A percentile compares a stretch with the other conserved stretches of the same genome.
Evolutionary conservation across 2,329 filamentous ascomycete genomes (phyloP).

Genomic region (Pseudogymnoascus sp.): DNA sequence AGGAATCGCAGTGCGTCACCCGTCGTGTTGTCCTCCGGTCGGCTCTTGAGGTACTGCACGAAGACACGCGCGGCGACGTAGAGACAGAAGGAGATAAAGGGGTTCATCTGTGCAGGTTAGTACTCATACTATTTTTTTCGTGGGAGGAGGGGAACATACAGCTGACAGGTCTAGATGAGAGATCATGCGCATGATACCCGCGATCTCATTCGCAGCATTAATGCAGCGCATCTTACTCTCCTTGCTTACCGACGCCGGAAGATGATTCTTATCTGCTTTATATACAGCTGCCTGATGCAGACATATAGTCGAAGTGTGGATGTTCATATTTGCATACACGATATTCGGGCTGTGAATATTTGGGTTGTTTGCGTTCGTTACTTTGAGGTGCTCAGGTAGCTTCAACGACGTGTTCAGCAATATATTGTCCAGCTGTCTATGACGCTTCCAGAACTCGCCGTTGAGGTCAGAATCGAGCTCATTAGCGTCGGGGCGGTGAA

Average conservation of each 20-base stretch:
- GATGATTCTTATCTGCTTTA: conserved; percentile 83
- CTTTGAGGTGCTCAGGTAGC: conserved; percentile 71
- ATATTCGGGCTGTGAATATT: conserved; percentile 68
- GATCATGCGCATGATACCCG: conserved; percentile 90
- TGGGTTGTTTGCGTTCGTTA: conserved; percentile 53
- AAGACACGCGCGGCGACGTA: conserved; percentile 96
- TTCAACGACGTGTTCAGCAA: conserved; percentile 79
- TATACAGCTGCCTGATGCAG: conserved; percentile 98
- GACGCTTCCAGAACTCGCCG: conserved; percentile 91
- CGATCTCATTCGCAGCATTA: conserved; percentile 86
- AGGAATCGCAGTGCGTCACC: conserved; percentile 83
- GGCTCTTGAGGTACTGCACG: conserved; percentile 89
- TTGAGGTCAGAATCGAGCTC: conserved; percentile 83
- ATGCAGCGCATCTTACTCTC: conserved; percentile 93
- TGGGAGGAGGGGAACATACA: conserved; percentile 46
- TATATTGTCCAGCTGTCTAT: conserved; percentile 82
- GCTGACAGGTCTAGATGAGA: conserved; percentile 78
- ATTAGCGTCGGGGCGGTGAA: conserved; percentile 76
- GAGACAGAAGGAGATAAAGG: conserved; percentile 89
- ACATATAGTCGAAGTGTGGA: conserved; percentile 93
- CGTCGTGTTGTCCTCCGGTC: conserved; percentile 75
- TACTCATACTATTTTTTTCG: conserved; percentile 10
- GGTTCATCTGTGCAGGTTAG: conserved; percentile 66
- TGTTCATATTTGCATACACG: conserved; percentile 92
- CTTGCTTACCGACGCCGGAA: conserved; percentile 68